These are phyloP conservation scores for Nymphaea colorata DNA, from an alignment of 164 flowering plant species.

Conservation along the genomic window DNA sequence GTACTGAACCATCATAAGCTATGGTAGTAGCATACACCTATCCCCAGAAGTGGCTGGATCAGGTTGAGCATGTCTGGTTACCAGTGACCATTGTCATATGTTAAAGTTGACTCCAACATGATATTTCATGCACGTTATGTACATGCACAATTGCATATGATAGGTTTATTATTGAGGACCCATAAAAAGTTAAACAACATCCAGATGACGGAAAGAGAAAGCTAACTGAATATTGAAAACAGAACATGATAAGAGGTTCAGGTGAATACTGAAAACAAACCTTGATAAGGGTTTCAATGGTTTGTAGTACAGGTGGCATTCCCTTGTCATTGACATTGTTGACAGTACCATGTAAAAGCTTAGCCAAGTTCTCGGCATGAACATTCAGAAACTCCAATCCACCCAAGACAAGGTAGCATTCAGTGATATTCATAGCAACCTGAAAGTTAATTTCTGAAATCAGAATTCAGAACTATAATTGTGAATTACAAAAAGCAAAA, in stretches of 20 bases:
- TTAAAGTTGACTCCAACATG: too few species aligned
- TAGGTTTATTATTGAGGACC: too few species aligned
- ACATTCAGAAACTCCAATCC: conserved; percentile 61
- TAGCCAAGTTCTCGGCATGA: conserved; percentile 68
- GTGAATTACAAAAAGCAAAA: neutral
- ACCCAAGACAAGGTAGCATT: conserved; percentile 70
- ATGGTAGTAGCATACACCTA: too few species aligned
- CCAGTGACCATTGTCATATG: too few species aligned
- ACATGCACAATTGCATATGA: too few species aligned
- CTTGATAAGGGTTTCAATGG: conserved; percentile 77
- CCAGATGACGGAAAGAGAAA: too few species aligned
- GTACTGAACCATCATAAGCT: too few species aligned
- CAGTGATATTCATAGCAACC: conserved; percentile 68
- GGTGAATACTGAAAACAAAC: conserved; percentile 22
- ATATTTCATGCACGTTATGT: too few species aligned
- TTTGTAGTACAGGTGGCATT: conserved; percentile 61
- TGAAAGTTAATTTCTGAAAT: conserved; percentile 17
- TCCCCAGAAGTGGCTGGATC: too few species aligned
- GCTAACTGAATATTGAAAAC: neutral
- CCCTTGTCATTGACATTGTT: conserved; percentile 91
- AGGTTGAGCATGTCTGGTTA: too few species aligned
- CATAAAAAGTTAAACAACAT: too few species aligned
- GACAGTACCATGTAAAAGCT: conserved; percentile 66
- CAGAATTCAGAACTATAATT: neutral
- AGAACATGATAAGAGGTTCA: neutral